Base-by-base conservation (phyloP, 352 stramenopile species). In the Albugo candida region DNA sequence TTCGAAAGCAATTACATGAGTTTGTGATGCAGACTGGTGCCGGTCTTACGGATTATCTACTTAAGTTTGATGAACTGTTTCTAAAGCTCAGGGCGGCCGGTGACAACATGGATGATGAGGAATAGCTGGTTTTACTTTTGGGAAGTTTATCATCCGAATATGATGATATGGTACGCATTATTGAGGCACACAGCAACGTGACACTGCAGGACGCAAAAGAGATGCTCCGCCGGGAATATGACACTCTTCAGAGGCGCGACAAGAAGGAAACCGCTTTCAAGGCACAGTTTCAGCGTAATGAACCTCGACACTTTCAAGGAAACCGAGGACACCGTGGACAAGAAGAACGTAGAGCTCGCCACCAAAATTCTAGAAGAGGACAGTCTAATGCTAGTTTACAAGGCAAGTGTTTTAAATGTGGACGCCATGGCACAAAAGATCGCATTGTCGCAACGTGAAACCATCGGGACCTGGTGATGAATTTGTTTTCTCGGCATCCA, bases 21-120 rank as follows among this genome's bases (percentile, higher is more conserved):
- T 63, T 63, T 43, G 38, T 10, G 8, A 19, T 43, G 38, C 3
- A 10, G 8, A 3, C 17, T 10, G 38, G 38, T 24, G 45, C 24
- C 13, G 17, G 57, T 16, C 34, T 55, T 17, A 59, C 58, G 34
- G 34, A 59, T 12, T 44, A 59, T 27, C 13, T 63, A 3, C 39
- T 63, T 13, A n/a, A 13, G 13, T 59, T 62, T 13, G 36, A 63
- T 10, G 48, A 63, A 24, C 42, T 63, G 21, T 59, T 46, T 16
- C 31, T 58, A 14, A 13, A 40, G 1, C 16, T 62, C 1, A 47
- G 12, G 4, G 52, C 42, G n/a, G 55, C 52, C 2, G 47, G 55
- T 42, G 47, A 62, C 8, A 19, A 38, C 5, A 0, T 53, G 0
- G n/a, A 20, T 0, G 51, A 60, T 4, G 55, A 56, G 6, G 55